These are phyloP conservation scores for Neurospora sp. DNA, from an alignment of 495 filamentous ascomycete genomes.

Conservation along the genomic window DNA sequence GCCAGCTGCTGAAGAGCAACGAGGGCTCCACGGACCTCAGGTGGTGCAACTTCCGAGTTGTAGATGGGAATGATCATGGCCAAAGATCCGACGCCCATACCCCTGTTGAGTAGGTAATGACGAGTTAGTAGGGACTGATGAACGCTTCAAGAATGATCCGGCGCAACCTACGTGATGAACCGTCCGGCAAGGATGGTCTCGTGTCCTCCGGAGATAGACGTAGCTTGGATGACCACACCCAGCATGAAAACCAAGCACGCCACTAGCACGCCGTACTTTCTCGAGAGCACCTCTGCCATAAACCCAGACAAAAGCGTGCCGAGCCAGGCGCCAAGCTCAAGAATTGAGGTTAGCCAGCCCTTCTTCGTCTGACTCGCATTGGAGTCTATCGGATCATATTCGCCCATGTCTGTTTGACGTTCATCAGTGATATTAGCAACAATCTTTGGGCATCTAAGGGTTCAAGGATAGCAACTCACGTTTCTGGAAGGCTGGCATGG, in stretches of 20 bases:
- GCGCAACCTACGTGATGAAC: slow-evolving; percentile 49
- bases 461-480: slow-evolving; percentile 21
- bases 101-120: slow-evolving; percentile 20
- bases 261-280: slow-evolving; percentile 65
- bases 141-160: not conserved
- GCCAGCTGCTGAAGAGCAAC: slow-evolving; percentile 73
- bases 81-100: slow-evolving; percentile 62
- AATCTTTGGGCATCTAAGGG: not conserved
- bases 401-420: slow-evolving; percentile 48
- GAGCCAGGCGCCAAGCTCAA: slow-evolving; percentile 75
- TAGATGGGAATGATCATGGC: slow-evolving; percentile 60
- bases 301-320: slow-evolving; percentile 68
- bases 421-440: slow-evolving; percentile 12
- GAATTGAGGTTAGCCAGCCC: slow-evolving; percentile 71
- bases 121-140: not conserved
- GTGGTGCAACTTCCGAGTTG: slow-evolving; percentile 57
- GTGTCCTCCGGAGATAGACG: slow-evolving; percentile 43
- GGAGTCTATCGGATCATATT: slow-evolving; percentile 39
- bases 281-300: slow-evolving; percentile 60
- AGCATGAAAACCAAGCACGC: slow-evolving; percentile 64
- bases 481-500: slow-evolving; percentile 46
- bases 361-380: slow-evolving; percentile 52
- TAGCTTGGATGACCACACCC: slow-evolving; percentile 66
- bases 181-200: slow-evolving; percentile 60
- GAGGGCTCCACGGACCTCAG: slow-evolving; percentile 54